Conservation (phyloP, 2,329 filamentous ascomycete species). For the Orbilia oligospora region DNA sequence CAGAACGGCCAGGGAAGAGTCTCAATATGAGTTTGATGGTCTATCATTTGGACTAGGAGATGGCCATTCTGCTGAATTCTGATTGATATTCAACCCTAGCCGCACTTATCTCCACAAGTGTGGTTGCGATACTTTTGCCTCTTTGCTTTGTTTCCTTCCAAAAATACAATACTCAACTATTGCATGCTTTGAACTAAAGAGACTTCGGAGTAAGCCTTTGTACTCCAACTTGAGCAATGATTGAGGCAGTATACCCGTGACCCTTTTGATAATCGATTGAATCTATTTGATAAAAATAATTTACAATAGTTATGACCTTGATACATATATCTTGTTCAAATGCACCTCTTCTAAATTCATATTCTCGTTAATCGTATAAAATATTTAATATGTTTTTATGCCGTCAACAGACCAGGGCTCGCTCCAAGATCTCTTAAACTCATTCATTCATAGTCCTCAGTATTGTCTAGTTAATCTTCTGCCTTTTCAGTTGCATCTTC, state of each 20-base stretch:
- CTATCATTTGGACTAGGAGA: not conserved
- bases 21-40: not conserved
- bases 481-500: not conserved
- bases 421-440: not conserved
- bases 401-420: not conserved
- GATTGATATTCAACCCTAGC: not conserved
- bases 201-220: not conserved
- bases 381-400: not conserved
- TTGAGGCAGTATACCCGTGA: not conserved
- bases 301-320: not conserved
- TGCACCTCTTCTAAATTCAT: not conserved
- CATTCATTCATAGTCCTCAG: not conserved
- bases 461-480: not conserved
- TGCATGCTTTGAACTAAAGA: not conserved
- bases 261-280: not conserved
- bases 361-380: not conserved
- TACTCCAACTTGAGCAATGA: not conserved
- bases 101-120: not conserved
- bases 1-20: not conserved
- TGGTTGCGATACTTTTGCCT: not conserved
- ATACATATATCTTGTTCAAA: conserved; percentile 5
- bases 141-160: not conserved
- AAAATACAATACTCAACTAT: not conserved
- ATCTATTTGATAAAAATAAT: not conserved
- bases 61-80: not conserved